Base-by-base conservation (phyloP, 2,329 filamentous ascomycete species). In the Colletotrichum lini region DNA sequence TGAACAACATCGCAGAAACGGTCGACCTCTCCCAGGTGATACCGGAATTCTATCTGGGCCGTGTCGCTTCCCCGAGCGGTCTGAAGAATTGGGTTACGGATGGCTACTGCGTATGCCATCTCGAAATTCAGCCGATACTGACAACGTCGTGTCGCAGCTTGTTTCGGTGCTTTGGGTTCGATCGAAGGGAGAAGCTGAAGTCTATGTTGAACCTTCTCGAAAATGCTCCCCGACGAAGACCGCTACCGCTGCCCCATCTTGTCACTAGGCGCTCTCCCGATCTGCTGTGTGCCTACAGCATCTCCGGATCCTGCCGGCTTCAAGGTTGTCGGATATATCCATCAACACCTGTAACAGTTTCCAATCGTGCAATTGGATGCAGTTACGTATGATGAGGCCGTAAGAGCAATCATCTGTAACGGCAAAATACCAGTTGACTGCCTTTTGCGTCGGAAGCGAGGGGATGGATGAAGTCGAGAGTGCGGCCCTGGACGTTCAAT, bases 81-180 rank as follows among this genome's bases (percentile, higher is more conserved):
- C 18, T 10, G 18, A 26, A 26, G 23, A 42, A 63, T 47, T 38
- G 54, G 45, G 59, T 59, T 53, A 64, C 18, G 50, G 58, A 45
- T 52, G 26, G 53, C 57, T 40, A 18, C 26, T 23, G 52, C 40
- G 58, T 38, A 44, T 67, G 58, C 21, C 58, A 59, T 64, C 59
- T 56, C 45, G 40, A 54, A 30, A 59, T 62, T 58, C 21, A 40
- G 58, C 52, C 45, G 57, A 63, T 63, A 49, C 50, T 35, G 30
- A 35, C 40, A 40, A 21, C 23, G n/a, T 30, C 45, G 26, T 47
- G 52, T 58, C 69, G 38, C 45, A 59, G 58, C 21, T 53, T 53
- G 52, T 65, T 69, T 70, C 65, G 58, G 58, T n/a, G 35, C 10
- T 18, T 40, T 45, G 65, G 26, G 13, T 56, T 53, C 45, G 45